A percentile compares a stretch with the other conserved stretches of the same genome.
phyloP scores from a whole-genome alignment of 2,329 filamentous ascomycete species.

The Ophioceras dolichostomum region DNA sequence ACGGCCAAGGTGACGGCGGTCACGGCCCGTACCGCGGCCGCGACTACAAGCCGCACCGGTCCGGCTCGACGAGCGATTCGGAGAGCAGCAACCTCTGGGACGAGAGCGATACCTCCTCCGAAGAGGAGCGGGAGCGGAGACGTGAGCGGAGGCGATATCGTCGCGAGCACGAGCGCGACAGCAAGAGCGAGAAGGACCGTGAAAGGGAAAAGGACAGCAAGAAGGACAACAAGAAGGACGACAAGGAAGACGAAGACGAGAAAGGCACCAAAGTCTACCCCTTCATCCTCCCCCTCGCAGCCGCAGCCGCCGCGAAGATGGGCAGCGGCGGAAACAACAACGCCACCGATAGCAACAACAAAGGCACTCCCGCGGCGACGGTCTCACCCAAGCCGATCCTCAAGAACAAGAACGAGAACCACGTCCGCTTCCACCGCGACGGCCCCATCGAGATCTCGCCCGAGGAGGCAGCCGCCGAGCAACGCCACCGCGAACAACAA shows the following conservation, averaged over 20 bases:
- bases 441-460: constrained; percentile 27
- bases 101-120: constrained; percentile 14
- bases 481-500: constrained; percentile 14
- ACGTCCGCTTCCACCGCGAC: constrained; percentile 39
- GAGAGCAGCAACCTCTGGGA: constrained; percentile 15
- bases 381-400: constrained; percentile 44
- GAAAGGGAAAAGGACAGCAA: neutral
- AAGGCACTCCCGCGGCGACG: constrained; percentile 19
- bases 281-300: constrained; percentile 21
- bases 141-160: constrained; percentile 3
- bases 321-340: constrained; percentile 8
- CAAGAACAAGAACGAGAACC: constrained; percentile 47
- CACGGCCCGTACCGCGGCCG: constrained; percentile 10
- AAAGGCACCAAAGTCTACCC: constrained; percentile 18
- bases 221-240: constrained; percentile 5
- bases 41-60: constrained; percentile 4
- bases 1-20: too few species aligned
- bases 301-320: constrained; percentile 16
- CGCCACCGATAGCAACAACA: constrained; percentile 13
- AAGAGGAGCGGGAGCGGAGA: constrained; percentile 6
- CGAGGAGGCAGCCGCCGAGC: constrained; percentile 14
- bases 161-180: constrained; percentile 3
- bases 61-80: constrained; percentile 8
- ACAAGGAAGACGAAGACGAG: constrained; percentile 6
- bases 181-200: constrained; percentile 4